These are phyloP conservation scores for Debaryomyces fabryi DNA, from an alignment of 1,139 yeast genomes.

Conservation along the genomic window DNA sequence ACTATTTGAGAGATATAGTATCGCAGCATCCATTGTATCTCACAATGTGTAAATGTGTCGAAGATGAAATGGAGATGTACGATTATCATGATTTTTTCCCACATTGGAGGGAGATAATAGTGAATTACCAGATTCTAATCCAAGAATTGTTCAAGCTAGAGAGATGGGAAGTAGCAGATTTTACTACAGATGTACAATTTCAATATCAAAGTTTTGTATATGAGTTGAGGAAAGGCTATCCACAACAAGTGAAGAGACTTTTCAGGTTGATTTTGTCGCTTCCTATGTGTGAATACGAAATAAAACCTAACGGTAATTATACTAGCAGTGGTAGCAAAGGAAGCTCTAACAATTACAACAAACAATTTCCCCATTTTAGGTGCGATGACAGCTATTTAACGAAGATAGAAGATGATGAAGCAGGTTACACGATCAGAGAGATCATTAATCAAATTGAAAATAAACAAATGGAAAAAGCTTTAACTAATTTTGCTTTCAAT, in stretches of 20 bases:
- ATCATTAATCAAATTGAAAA: not conserved
- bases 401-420: not conserved
- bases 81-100: slow-evolving; percentile 8
- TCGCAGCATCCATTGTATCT: not conserved
- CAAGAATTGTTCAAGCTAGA: not conserved
- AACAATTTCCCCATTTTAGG: not conserved
- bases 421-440: not conserved
- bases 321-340: not conserved
- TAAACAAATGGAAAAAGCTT: not conserved
- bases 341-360: not conserved
- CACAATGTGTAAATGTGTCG: not conserved
- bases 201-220: not conserved
- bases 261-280: not conserved
- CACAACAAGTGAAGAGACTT: not conserved
- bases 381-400: not conserved
- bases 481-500: not conserved
- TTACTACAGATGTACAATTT: not conserved
- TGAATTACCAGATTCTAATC: not conserved
- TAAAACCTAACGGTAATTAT: not conserved
- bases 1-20: not conserved
- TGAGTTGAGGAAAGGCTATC: not conserved
- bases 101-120: not conserved
- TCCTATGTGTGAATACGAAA: slow-evolving; percentile 3
- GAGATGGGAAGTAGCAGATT: not conserved
- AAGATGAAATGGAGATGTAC: slow-evolving; percentile 7